Evolutionary conservation across 2,329 filamentous ascomycete genomes (phyloP), one percentile per base, ranked within the genome.

Genomic region (Clarireedia paspali): DNA sequence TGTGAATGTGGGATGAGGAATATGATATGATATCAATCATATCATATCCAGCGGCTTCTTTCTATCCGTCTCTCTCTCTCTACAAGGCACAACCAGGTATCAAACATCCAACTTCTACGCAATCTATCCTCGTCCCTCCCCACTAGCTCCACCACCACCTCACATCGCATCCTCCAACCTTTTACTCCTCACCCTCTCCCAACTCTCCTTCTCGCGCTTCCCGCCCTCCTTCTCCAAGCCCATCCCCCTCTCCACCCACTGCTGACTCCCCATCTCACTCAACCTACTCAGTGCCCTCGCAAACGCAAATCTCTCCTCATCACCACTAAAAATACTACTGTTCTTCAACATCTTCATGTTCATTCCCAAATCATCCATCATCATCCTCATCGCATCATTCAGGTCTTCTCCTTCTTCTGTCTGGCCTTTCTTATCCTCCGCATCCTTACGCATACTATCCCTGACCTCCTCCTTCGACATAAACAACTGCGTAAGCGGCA

Each of bases 301-400:
- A 75, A 99, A 99, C 0, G 94, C 94, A 74, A 99, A 99, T 0
- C 90, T 82, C 73, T 99, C 94, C 74, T 99, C 94, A 57, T 96
- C 94, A 42, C 94, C 94, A 1, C 87, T 88, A 71, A 99, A 99
- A 40, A 97, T 82, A 62, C 82, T 89, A 44, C 86, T 90, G 62
- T 85, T 85, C 75, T 95, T 95, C 65, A 99, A 77, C 71, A 88
- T 85, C 50, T 84, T 79, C 74, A 94, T 91, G 64, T 87, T 91
- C 74, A 91, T 81, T 40, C 90, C 90, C 47, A 96, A 73, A 67
- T 96, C 89, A 65, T 96, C 90, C 81, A 96, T 88, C 66, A 95
- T 79, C 66, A 82, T 84, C 57, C 87, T 81, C 84, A 95, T 88
- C 2, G 82, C 79, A 63, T 88, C 81, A 45, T 85, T 81, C 12